These are phyloP conservation scores for Sorghum bicolor DNA, from an alignment of 176 grass and related monocot species.

Conservation along the genomic window Sorghum_bicolor_NCBIv3 NC_012877.2:61185001-61185500, in stretches of 20 bases:
- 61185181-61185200: slow-evolving; percentile 31
- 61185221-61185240: background rate
- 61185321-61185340: background rate
- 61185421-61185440: too few relatives aligned
- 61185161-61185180: slow-evolving; percentile 26
- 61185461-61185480: too few relatives aligned
- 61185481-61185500: too few relatives aligned
- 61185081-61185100: slow-evolving; percentile 50
- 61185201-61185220: background rate
- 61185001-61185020: slow-evolving; percentile 32
- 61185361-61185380: background rate
- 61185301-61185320: background rate
- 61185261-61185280: background rate
- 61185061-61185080: slow-evolving; percentile 40
- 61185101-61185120: slow-evolving; percentile 52
- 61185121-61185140: slow-evolving; percentile 59
- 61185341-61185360: background rate
- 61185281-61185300: background rate
- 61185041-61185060: slow-evolving; percentile 43
- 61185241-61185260: too few relatives aligned
- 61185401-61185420: background rate
- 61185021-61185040: slow-evolving; percentile 63
- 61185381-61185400: background rate
- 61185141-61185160: slow-evolving; percentile 52
- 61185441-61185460: too few relatives aligned